phyloP scores from a whole-genome alignment of 2,329 filamentous ascomycete species.

The Fusarium sp. region DNA sequence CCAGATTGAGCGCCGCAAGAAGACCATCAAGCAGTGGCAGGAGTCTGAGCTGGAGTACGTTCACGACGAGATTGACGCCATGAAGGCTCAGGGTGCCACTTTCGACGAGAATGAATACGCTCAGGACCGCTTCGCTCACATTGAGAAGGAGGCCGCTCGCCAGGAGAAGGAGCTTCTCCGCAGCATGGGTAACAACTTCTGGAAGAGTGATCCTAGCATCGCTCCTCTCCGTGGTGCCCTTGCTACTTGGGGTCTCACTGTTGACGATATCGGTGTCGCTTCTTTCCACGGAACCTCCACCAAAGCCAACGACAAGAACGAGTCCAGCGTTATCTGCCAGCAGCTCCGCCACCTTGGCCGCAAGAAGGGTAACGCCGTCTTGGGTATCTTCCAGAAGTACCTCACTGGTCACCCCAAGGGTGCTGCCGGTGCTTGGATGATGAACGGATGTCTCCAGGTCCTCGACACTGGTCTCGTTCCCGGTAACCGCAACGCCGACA shows the following conservation, averaged over 20 bases:
- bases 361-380: conserved; percentile 93
- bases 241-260: conserved; percentile 96
- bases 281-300: conserved; percentile 99
- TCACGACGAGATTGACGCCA: conserved; percentile 90
- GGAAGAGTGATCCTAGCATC: conserved; percentile 94
- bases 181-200: conserved; percentile 98
- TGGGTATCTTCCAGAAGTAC: conserved; percentile 99
- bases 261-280: conserved; percentile 93
- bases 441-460: conserved; percentile 97
- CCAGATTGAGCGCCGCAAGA: conserved; percentile 92
- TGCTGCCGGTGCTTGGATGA: conserved; percentile 99
- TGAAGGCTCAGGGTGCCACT: conserved; percentile 79
- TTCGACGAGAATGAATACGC: conserved; percentile 89
- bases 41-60: conserved; percentile 94
- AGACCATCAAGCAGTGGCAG: conserved; percentile 96
- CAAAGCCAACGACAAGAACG: conserved; percentile 99
- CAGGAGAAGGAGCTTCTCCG: conserved; percentile 94
- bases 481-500: conserved; percentile 97
- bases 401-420: conserved; percentile 99
- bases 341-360: conserved; percentile 95
- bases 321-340: conserved; percentile 96
- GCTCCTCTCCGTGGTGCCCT: conserved; percentile 95
- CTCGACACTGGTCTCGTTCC: conserved; percentile 94
- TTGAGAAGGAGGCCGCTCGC: conserved; percentile 84
- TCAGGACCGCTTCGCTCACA: conserved; percentile 84